These are phyloP conservation scores for Pugionium cornutum DNA, from an alignment of 345 rosid species.

Conservation along the genomic window DNA sequence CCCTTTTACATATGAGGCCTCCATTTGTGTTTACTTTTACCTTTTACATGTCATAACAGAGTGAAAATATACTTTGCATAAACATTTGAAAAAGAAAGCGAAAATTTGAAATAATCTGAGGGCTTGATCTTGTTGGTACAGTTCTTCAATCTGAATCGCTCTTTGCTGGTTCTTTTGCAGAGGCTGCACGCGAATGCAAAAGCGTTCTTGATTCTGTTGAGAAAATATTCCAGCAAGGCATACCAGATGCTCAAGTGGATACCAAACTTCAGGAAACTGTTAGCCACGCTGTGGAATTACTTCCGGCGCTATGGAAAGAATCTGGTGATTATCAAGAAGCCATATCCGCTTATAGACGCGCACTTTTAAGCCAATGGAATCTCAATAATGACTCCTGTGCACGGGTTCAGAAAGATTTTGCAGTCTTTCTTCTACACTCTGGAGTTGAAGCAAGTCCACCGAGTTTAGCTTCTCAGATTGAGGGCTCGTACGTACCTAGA, in stretches of 20 bases:
- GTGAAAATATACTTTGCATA: neutral
- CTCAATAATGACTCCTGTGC: slow-evolving; percentile 72
- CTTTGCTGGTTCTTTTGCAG: slow-evolving; percentile 45
- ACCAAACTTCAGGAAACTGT: slow-evolving; percentile 71
- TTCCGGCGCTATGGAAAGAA: slow-evolving; percentile 81
- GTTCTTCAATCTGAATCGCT: slow-evolving; percentile 6
- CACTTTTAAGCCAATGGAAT: slow-evolving; percentile 88
- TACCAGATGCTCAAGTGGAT: slow-evolving; percentile 81
- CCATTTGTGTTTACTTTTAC: too few species aligned
- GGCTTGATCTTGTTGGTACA: too few species aligned
- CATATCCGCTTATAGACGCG: slow-evolving; percentile 73
- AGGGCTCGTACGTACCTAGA: slow-evolving; percentile 79
- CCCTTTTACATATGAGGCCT: neutral
- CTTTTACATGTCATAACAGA: too few species aligned
- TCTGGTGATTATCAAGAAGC: slow-evolving; percentile 72
- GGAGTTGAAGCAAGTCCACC: slow-evolving; percentile 86
- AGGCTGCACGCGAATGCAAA: slow-evolving; percentile 83
- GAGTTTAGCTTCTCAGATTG: slow-evolving; percentile 70
- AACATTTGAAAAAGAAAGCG: neutral
- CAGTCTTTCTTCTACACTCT: slow-evolving; percentile 76
- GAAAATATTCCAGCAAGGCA: slow-evolving; percentile 77
- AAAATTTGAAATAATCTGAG: neutral
- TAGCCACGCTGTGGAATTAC: slow-evolving; percentile 89
- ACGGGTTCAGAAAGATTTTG: slow-evolving; percentile 83
- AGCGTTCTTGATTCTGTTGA: slow-evolving; percentile 88